Percentiles rank a stretch among this genome's conserved stretches.
These are phyloP conservation scores for Diaporthe citrichinensis DNA, from an alignment of 2,329 filamentous ascomycete genomes.

Conservation along the genomic window DNA sequence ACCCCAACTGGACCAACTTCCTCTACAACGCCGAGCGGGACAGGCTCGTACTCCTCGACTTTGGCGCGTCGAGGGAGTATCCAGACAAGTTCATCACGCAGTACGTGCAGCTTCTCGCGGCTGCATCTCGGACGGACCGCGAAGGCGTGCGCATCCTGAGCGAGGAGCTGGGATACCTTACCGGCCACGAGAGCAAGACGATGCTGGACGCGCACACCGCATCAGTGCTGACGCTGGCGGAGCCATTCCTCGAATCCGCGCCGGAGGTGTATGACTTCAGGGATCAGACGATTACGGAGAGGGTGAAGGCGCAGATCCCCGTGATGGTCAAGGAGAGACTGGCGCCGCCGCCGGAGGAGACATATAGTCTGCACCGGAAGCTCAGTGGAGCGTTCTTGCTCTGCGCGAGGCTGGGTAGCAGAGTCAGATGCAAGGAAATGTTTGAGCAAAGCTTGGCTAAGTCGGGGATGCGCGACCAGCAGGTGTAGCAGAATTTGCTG, in stretches of 20 bases:
- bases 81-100: slow-evolving; percentile 82
- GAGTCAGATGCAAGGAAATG: slow-evolving; percentile 84
- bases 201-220: slow-evolving; percentile 95
- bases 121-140: slow-evolving; percentile 81
- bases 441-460: slow-evolving; percentile 73
- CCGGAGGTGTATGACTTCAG: slow-evolving; percentile 92
- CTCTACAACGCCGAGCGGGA: slow-evolving; percentile 82
- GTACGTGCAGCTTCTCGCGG: slow-evolving; percentile 85
- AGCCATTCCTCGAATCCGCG: slow-evolving; percentile 85
- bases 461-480: slow-evolving; percentile 45
- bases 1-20: slow-evolving; percentile 99
- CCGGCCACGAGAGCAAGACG: slow-evolving; percentile 84
- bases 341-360: slow-evolving; percentile 95
- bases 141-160: slow-evolving; percentile 76
- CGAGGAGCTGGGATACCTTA: slow-evolving; percentile 88
- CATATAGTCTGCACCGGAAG: slow-evolving; percentile 95
- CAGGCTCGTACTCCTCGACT: slow-evolving; percentile 92
- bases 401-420: slow-evolving; percentile 87
- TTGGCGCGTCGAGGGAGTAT: slow-evolving; percentile 91
- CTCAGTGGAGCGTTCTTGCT: slow-evolving; percentile 94
- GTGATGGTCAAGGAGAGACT: slow-evolving; percentile 92
- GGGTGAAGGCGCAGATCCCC: slow-evolving; percentile 89
- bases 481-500: not conserved
- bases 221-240: slow-evolving; percentile 89
- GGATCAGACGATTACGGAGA: slow-evolving; percentile 95